phyloP scores from a whole-genome alignment of 805 yeast species.

The Danielia reshetovae region DNA sequence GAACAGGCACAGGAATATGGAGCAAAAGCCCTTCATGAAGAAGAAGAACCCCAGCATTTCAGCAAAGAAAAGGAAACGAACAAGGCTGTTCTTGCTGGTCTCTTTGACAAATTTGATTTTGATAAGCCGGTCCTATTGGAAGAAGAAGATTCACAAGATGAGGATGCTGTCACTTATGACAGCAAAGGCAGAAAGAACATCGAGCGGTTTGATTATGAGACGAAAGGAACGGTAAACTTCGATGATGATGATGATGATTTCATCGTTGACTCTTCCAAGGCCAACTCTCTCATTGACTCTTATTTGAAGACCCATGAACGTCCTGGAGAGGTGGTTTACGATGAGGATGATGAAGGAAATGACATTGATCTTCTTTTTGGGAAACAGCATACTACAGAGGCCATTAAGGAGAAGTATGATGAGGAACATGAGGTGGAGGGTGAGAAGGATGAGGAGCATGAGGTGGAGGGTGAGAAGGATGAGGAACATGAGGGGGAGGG shows the following conservation, averaged over 20 bases:
- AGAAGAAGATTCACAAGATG: slow-evolving; percentile 25
- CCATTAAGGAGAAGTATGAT: slow-evolving; percentile 22
- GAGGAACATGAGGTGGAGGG: slow-evolving; percentile 19
- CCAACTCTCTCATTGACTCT: slow-evolving; percentile 11
- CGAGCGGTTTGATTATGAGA: slow-evolving; percentile 31
- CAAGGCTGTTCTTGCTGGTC: slow-evolving; percentile 42
- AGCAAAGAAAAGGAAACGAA: slow-evolving; percentile 16
- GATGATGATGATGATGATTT: slow-evolving; percentile 18
- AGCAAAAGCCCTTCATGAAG: not conserved
- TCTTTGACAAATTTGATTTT: slow-evolving; percentile 49
- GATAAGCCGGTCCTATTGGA: slow-evolving; percentile 46
- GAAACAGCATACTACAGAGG: slow-evolving; percentile 25
- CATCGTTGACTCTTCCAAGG: slow-evolving; percentile 6
- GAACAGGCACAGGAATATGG: slow-evolving; percentile 26
- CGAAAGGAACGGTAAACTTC: slow-evolving; percentile 21
- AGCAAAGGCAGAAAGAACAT: slow-evolving; percentile 37
- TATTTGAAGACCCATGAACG: slow-evolving; percentile 18
- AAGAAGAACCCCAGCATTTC: not conserved
- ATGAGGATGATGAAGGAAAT: slow-evolving; percentile 40
- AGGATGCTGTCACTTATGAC: slow-evolving; percentile 41
- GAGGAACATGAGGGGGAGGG: slow-evolving; percentile 19
- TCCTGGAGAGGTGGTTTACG: slow-evolving; percentile 28
- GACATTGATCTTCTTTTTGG: slow-evolving; percentile 30
- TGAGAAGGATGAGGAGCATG: slow-evolving; percentile 25
- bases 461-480: slow-evolving; percentile 18